Conservation (phyloP, 1,284 basidiomycete genomes). For the Trichosporon coremiiforme region DNA sequence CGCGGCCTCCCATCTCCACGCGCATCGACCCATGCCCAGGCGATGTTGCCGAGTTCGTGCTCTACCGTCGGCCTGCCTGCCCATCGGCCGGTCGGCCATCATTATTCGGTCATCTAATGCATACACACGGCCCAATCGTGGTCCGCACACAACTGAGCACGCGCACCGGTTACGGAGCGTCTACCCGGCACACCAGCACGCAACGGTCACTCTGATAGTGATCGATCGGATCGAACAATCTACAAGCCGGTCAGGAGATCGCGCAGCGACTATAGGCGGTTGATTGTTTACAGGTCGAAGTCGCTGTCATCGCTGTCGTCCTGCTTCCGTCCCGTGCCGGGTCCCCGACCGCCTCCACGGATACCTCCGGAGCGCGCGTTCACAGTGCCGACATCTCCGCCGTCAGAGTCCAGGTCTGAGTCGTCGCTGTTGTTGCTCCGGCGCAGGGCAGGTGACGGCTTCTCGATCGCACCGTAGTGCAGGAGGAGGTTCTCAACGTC, state of each 20-base stretch:
- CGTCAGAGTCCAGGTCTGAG: constrained; percentile 39
- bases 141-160: not conserved
- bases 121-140: constrained; percentile 2
- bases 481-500: constrained; percentile 53
- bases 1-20: not conserved
- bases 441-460: constrained; percentile 43
- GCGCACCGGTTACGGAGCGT: not conserved
- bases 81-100: not conserved
- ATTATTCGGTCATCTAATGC: constrained; percentile 7
- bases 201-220: not conserved
- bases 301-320: constrained; percentile 48
- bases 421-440: constrained; percentile 25
- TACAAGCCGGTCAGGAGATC: not conserved
- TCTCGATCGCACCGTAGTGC: constrained; percentile 47
- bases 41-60: not conserved
- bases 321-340: constrained; percentile 26
- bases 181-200: not conserved
- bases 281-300: constrained; percentile 48
- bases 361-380: constrained; percentile 42
- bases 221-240: not conserved
- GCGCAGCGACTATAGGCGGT: not conserved
- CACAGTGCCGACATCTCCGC: constrained; percentile 46
- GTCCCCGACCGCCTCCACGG: constrained; percentile 36
- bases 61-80: not conserved
- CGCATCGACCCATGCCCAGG: not conserved